Evolutionary conservation across 1,284 basidiomycete species (phyloP), one percentile per base, ranked within the genome.

Genomic region (Cryptococcus sp.): DNA sequence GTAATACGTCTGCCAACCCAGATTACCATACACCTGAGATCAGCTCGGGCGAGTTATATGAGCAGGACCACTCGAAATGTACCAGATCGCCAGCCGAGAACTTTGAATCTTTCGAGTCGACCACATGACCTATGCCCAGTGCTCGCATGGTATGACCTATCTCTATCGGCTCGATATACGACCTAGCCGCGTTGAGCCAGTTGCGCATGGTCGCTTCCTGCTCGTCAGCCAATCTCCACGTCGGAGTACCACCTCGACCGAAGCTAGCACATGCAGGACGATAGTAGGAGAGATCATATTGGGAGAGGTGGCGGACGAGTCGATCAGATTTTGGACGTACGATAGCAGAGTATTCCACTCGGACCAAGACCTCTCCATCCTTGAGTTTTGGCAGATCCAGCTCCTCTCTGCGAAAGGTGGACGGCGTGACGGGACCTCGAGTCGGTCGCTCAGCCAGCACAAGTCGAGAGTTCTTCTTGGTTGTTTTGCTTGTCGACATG

Each of bases 91-190:
- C 87, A n/a, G 75, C 75, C 50, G 74, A 73, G 61, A 84, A 76
- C 43, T 69, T 70, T 57, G 69, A 36, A 24, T 60, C 47, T 1
- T 84, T 84, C 2, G 74, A 78, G 47, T 78, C 74, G 38, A 87
- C 66, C 22, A 94, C 82, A 22, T 80, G 78, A 24, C 84, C 89
- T 18, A 93, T 70, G 3, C 81, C 86, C 3, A 58, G 56, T 0
- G 85, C 82, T 23, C 90, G 80, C 90, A 94, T 77, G 23, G 82
- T 82, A 68, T 83, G 86, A 22, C 86, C 86, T 53, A 93, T 84
- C 70, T 87, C 74, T 10, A 93, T 87, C 7, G 77, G 76, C 3
- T 72, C 71, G 28, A 78, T 60, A 58, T 78, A 78, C 22, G 65
- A 83, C 43, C 85, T 78, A 18, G 63, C 67, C 64, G 89, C 85